Evolutionary conservation across 805 yeast species (phyloP), one percentile per base, ranked within the genome.

Genomic region (Lachancea fermentati): DNA sequence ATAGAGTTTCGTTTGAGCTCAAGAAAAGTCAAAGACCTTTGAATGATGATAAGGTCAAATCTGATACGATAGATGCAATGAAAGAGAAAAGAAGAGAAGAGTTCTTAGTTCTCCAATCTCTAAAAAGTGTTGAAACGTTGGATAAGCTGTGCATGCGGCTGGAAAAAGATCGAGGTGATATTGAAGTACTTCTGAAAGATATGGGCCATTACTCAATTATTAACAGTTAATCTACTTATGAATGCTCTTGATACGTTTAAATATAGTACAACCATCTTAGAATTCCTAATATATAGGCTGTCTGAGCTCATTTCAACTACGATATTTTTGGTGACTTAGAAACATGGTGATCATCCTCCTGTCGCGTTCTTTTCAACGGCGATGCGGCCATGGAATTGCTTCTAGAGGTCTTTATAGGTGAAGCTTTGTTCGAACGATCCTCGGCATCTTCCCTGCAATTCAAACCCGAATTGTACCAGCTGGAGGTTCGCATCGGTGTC

Each of bases 91-190:
- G 37, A 19, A 18, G 25, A 5, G 47, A 44, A 30, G 44, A 44
- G 30, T 22, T 40, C 13, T 16, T 58, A 9, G 50, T 78, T 34
- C 45, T 75, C 2, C 70, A 69, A 44, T 60, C 76, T 11, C 49
- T 81, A 19, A 69, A 70, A 42, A 72, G 75, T 15, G 70, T 70
- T 17, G 79, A 75, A 37, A 73, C 72, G 46, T 68, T 79, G 47
- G 91, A 82, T 51, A 67, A 75, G 3, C 79, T 86, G 2, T 81
- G 91, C 52, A 85, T 91, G 0, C 82, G 78, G 43, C 63, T 85
- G 50, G 75, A 71, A 34, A 70, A 71, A 52, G 71, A 83, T 7
- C 65, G 77, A 34, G 57, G 56, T 15, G 81, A 79, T 19, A 75
- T 83, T 1, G 82, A 79, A 49, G 52, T 51, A 2, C 39, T 75